Base-by-base conservation (phyloP, 805 yeast species). In the Zygotorulaspora danielsina region DNA sequence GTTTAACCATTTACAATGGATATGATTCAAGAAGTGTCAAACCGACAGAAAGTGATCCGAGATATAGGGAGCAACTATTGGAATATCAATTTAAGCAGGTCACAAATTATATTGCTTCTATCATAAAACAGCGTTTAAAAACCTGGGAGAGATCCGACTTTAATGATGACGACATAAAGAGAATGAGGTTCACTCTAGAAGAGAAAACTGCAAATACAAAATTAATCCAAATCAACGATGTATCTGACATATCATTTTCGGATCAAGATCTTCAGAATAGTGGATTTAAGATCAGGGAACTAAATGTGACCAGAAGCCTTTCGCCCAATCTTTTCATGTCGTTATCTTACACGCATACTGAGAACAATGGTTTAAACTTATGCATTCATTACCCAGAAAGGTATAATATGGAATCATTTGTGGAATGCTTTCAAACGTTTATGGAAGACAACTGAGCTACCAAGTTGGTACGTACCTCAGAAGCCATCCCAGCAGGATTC, bases 341-440 rank as follows among this genome's bases (percentile, higher is more conserved):
- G 1, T 26, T 60, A 12, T 53, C 57, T 4, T 55, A 49, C 31
- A 49, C 60, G 5, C 37, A 39, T 22, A 46, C 55, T 20, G 44
- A 46, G 10, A 37, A 33, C 3, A 42, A 38, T 18, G 64, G 63
- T 1, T 44, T 58, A 8, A 57, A 51, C 31, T 24, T 60, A 4
- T 48, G 61, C 20, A 56, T 60, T 7, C 56, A 55, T 21, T 54
- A 53, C 33, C 56, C 60, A 3, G 58, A 55, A 17, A 48, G 49
- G 0, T 52, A 50, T 26, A 42, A 48, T 12, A 49, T 58, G 52
- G 61, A 58, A 25, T 29, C 45, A 6, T 58, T 58, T 31, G 56
- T 60, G 1, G 55, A 55, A 17, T 49, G 54, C 22, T 54, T 58
- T 31, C 57, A 58, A 45, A 34, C 54, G 6, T 55, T 58, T n/a